Evolutionary conservation across 768 basidiomycete species (phyloP), one percentile per base, ranked within the genome.

Genomic region (Russula lepida): DNA sequence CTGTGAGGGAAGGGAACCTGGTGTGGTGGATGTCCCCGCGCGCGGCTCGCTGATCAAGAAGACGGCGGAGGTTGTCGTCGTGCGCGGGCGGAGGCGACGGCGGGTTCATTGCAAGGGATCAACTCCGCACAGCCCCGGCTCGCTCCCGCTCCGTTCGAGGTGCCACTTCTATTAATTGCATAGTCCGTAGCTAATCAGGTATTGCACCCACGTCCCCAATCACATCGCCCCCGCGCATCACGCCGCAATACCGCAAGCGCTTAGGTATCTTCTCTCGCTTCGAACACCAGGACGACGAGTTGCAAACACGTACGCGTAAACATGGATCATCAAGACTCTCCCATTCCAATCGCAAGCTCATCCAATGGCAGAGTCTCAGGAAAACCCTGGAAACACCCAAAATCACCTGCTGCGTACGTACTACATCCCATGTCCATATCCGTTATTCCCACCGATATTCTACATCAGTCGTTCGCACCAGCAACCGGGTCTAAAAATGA

Each of bases 311-410:
- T 8, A 17, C 52, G 15, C 35, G 37, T 39, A 39, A 54, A 19
- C 53, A 65, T 66, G 60, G 35, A 51, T 25, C 35, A 33, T 7
- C 27, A 56, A 33, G 33, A 44, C 27, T 53, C 67, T 51, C 58
- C 68, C 51, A 55, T 78, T 19, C 62, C 75, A 28, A 72, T 89
- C 28, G 74, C 81, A 9, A 73, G 81, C n/a, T 83, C 87, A 0
- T 77, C 84, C 32, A 79, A 79, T 59, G 88, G 88, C 13, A 79
- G 88, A 37, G 73, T 78, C 8, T 89, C 88, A 1, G 82, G 87
- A 30, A 90, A 89, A 72, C 68, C 77, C 60, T 90, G 88, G 88
- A 86, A 84, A 70, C 60, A 66, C 4, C 62, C 60, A 35, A 83
- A 83, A 68, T 67, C 76, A 3, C 73, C 83, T 8, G 80, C 80